phyloP scores from a whole-genome alignment of 257 asterid genomes.

The Solanum lycopersicoides region DNA sequence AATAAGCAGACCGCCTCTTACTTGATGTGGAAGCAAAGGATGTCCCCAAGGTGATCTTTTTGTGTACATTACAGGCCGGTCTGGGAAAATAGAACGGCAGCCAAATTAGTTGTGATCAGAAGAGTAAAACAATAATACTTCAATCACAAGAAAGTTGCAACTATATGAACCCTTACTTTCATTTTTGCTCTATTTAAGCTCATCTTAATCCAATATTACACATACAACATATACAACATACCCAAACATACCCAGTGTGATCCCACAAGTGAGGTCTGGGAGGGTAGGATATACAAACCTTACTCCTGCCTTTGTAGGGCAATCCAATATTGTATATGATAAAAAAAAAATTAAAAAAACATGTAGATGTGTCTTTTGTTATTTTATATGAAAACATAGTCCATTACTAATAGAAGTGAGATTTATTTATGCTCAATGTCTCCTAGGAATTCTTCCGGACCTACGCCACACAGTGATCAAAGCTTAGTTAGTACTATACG shows the following conservation, averaged over 20 bases:
- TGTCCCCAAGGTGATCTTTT: constrained; percentile 65
- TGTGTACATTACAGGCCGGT: constrained; percentile 67
- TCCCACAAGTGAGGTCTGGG: neutral
- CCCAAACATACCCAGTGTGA: neutral
- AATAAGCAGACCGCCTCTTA: constrained; percentile 2
- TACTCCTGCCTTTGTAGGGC: neutral
- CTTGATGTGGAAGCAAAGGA: constrained; percentile 71
- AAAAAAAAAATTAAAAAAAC: neutral
- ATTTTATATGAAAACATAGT: neutral
- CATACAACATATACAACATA: too few relatives aligned
- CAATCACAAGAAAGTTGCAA: neutral
- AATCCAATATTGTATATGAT: neutral
- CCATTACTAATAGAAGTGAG: neutral
- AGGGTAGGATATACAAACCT: neutral
- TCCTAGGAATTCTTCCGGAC: neutral
- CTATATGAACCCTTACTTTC: neutral
- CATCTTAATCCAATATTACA: neutral
- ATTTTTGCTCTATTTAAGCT: neutral
- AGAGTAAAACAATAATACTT: neutral
- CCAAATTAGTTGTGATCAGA: neutral
- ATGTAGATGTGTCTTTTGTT: neutral
- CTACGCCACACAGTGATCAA: neutral
- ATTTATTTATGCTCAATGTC: neutral
- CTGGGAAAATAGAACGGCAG: constrained; percentile 29
- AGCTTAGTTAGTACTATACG: neutral